A percentile compares a stretch with the other conserved stretches of the same genome.
Conservation (phyloP, 2,329 filamentous ascomycete genomes). For the Aureobasidium uvarum region DNA sequence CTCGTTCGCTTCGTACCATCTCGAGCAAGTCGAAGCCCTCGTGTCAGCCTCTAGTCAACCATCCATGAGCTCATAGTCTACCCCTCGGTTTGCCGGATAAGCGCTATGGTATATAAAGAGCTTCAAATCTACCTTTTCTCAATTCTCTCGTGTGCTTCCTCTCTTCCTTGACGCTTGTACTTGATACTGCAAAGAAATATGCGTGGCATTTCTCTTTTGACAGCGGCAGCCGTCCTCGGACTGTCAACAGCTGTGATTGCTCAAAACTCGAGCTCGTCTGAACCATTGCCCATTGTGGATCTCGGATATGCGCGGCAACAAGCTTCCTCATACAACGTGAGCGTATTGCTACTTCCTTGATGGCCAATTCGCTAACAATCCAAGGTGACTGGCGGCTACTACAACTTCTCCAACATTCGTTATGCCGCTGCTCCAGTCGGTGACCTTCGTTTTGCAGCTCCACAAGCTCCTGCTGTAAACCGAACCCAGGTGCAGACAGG, state of each 20-base stretch:
- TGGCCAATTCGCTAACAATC: background rate
- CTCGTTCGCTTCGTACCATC: background rate
- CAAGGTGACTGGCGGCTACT: slow-evolving; percentile 31
- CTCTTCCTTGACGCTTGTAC: background rate
- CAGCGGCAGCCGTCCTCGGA: background rate
- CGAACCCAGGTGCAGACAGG: slow-evolving; percentile 50
- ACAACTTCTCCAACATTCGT: slow-evolving; percentile 54
- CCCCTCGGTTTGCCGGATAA: background rate
- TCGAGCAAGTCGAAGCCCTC: background rate
- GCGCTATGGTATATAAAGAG: slow-evolving; percentile 4
- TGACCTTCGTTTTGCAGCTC: slow-evolving; percentile 52
- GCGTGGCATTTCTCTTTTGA: background rate
- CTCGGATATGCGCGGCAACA: slow-evolving; percentile 55
- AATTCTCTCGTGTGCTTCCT: background rate
- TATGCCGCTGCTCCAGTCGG: slow-evolving; percentile 56
- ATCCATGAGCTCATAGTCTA: slow-evolving; percentile 4
- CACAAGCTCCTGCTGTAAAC: slow-evolving; percentile 45
- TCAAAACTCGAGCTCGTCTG: slow-evolving; percentile 21
- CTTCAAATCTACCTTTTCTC: background rate
- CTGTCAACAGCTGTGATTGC: slow-evolving; percentile 7
- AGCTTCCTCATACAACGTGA: slow-evolving; percentile 49
- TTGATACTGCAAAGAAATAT: background rate
- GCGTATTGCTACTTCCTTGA: background rate
- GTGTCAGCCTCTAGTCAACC: background rate
- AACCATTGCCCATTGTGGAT: slow-evolving; percentile 48